Evolutionary conservation across 2,329 filamentous ascomycete genomes (phyloP), one percentile per base, ranked within the genome.

Genomic region (Fusarium brachygibbosum): DNA sequence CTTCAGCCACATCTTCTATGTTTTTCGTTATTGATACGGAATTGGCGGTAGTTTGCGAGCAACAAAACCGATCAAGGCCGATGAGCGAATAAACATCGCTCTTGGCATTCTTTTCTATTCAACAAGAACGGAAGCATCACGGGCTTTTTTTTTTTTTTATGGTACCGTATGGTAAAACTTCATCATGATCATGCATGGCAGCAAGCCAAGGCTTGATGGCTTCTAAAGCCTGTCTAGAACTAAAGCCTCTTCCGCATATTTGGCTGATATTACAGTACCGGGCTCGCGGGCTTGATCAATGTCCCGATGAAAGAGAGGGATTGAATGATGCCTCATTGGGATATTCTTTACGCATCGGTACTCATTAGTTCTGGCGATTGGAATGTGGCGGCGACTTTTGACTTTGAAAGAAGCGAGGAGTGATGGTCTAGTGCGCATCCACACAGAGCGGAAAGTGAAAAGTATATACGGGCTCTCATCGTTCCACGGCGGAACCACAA

Each of bases 1-100:
- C 67, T 70, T 70, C 16, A 70, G 67, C 67, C 67, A 70, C 58
- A 37, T 48, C 44, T 54, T 28, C 46, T 19, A 37, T 64, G 19
- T 44, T 10, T 37, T 17, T 37, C n/a, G 13, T 29, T 44, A 34
- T 37, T 25, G 23, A 60, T 21, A 21, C 21, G 21, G 25, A 29
- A 10, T 35, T 28, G 40, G 51, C 21, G 23, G 28, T 37, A 19
- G 16, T 37, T 38, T 41, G 17, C 50, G 32, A 45, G 17, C 16
- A 13, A n/a, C 37, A 19, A 17, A 7, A 35, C 44, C 35, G 28
- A 28, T 11, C 3, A 25, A 44, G 16, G 28, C 34, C 21, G 21
- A 14, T 56, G 45, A 55, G 13, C 46, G 40, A 64, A 44, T n/a
- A 42, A 31, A 49, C 66, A 58, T 42, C 63, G 46, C 45, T 50